Evolutionary conservation across 1,284 basidiomycete genomes (phyloP).

Genomic region (Ceratobasidium papillatum): DNA sequence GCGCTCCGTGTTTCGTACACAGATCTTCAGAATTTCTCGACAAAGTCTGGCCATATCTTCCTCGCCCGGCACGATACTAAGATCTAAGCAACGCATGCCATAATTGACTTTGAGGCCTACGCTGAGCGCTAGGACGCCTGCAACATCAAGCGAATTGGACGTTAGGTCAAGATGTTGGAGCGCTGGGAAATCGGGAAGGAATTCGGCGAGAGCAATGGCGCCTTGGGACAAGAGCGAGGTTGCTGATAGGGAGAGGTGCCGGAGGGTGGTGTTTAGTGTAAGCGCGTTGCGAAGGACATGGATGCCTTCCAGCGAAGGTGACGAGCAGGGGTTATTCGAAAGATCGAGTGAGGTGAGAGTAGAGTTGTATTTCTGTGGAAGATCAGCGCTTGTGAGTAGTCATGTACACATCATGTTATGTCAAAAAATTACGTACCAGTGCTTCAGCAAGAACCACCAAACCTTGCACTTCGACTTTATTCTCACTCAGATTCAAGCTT

Average conservation of each 20-base stretch:
- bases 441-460: conserved; percentile 88
- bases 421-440: conserved; percentile 63
- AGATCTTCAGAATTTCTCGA: conserved; percentile 79
- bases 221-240: conserved; percentile 85
- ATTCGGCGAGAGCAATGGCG: conserved; percentile 95
- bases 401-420: not conserved
- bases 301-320: conserved; percentile 88
- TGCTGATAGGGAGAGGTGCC: conserved; percentile 89
- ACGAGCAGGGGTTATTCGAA: conserved; percentile 92
- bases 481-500: conserved; percentile 92
- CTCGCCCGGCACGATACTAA: conserved; percentile 90
- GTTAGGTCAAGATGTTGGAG: conserved; percentile 91
- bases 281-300: conserved; percentile 80
- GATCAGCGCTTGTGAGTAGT: not conserved
- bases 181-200: conserved; percentile 88
- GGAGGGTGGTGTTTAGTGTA: conserved; percentile 90
- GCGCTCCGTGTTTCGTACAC: conserved; percentile 90
- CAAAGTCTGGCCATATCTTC: conserved; percentile 89
- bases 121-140: conserved; percentile 91
- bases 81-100: conserved; percentile 89
- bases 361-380: conserved; percentile 87
- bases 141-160: conserved; percentile 82
- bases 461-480: conserved; percentile 86
- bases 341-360: conserved; percentile 94
- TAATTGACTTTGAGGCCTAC: conserved; percentile 85